Base-by-base conservation (phyloP, 192 early-diverging fungal genomes). In the Mortierella antarctica region DNA sequence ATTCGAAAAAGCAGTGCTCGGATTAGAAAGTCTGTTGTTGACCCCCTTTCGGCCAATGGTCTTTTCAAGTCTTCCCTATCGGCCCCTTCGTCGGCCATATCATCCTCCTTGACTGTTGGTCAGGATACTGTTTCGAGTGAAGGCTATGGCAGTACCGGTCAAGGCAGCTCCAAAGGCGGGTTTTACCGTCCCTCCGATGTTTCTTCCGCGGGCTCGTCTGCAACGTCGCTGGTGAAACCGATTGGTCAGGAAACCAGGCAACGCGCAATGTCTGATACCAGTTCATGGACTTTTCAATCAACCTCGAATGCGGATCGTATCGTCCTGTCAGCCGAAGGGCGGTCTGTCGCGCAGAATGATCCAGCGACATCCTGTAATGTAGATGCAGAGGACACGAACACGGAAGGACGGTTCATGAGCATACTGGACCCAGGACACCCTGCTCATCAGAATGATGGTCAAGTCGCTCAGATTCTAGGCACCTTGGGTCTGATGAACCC, bases 21-120 rank as follows among this genome's bases (percentile, higher is more conserved):
- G 63, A 55, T 80, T 55, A 80, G 68, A 54, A 79, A 74, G 52
- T 63, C 77, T 0, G 67, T 80, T 6, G 70, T 80, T 1, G 77
- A 72, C 18, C 70, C 77, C 2, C 41, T 80, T 7, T 48, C 77
- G 6, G 53, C 69, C 39, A 80, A 62, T 44, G 21, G 17, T 7
- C 14, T 72, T 15, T 80, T 80, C 48, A 70, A 47, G 52, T 55
- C 62, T 10, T 52, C 59, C 6, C 50, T 31, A 31, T 31, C 31
- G 31, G 31, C 31, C 31, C 31, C 63, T 0, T 7, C 21, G 11
- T 57, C 61, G 7, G 40, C 52, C 46, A 18, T 45, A 21, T 42
- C 65, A 41, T 47, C 65, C 6, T 57, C 52, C 11, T 44, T 39
- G 17, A 10, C 49, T 4, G 14, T 41, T 21, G 56, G 48, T 4